Base-by-base conservation (phyloP, 2,329 filamentous ascomycete genomes). In the Aspergillus tamarii region DNA sequence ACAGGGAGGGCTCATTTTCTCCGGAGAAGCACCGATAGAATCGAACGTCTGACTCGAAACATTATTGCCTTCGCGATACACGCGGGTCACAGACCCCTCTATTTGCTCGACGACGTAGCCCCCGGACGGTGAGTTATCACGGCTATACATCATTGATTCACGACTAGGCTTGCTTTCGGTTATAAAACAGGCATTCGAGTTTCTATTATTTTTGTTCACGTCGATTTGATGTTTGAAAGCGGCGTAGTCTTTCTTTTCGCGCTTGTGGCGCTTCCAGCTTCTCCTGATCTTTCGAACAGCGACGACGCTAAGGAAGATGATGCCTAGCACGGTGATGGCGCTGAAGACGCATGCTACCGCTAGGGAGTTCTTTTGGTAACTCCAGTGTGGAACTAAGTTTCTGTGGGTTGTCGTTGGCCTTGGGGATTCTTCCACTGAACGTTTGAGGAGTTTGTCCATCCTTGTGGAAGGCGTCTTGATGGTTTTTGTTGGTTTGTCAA, bases 91-190 rank as follows among this genome's bases (percentile, higher is more conserved):
- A 7, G 57, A 59, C 12, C 59, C 62, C 21, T 60, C 62, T 9
- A 59, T 57, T 26, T 72, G 63, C 45, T 70, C 68, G 28, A 73
- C 63, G 21, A 70, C 57, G 34, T 70, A 73, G 6, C 68, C 61
- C 21, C 72, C 45, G 21, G 72, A 72, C 10, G 71, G 69, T 28
- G 76, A 70, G 16, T 64, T 63, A 26, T 68, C 73, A 11, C 67
- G 69, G 56, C 69, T 70, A 57, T 74, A 74, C 72, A 76, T 76
- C 30, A 75, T 48, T 12, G 69, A 73, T 32, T 70, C 70, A 8
- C 74, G 70, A 43, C 65, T 67, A 5, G 57, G 60, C 26, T 61
- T 64, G 52, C 34, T 56, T 26, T 73, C 67, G 1, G 63, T 58
- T 11, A 55, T 26, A 11, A 39, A 23, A 6, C 52, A 36, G 30